These are phyloP conservation scores for Kwoniella bestiolae DNA, from an alignment of 768 basidiomycete genomes.

Conservation along the genomic window DNA sequence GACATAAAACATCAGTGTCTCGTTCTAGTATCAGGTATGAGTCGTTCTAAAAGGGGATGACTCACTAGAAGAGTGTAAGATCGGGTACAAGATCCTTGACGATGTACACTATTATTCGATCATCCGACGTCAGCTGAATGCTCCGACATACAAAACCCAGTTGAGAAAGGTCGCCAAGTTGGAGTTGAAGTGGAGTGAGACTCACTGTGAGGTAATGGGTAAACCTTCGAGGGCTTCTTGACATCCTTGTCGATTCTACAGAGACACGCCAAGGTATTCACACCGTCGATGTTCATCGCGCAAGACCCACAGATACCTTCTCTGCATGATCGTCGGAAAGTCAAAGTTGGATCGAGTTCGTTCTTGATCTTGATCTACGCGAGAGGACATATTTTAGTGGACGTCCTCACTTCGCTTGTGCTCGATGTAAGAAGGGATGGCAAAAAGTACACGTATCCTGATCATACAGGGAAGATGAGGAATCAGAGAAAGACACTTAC, in stretches of 20 bases:
- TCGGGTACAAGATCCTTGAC: slow-evolving; percentile 94
- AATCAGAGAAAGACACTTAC: slow-evolving; percentile 36
- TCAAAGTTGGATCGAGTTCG: slow-evolving; percentile 93
- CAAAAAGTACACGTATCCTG: no score
- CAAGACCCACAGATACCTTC: slow-evolving; percentile 91
- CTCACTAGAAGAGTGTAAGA: slow-evolving; percentile 57
- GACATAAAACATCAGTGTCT: slow-evolving; percentile 77
- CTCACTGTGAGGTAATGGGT: slow-evolving; percentile 95
- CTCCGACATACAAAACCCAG: no score
- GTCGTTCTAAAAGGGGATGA: slow-evolving; percentile 61
- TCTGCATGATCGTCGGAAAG: slow-evolving; percentile 70
- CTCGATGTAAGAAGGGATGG: no score
- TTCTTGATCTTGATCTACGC: slow-evolving; percentile 97
- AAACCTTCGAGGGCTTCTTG: slow-evolving; percentile 81
- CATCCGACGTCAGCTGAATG: no score
- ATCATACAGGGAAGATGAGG: background rate
- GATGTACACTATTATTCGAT: slow-evolving; percentile 75
- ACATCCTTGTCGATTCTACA: slow-evolving; percentile 85
- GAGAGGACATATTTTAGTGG: no score
- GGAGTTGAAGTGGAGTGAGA: slow-evolving; percentile 27
- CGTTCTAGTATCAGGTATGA: background rate
- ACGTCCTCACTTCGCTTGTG: no score
- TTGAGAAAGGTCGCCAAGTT: background rate
- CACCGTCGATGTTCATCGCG: slow-evolving; percentile 97
- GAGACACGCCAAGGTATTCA: slow-evolving; percentile 94